Evolutionary conservation across 257 asterid species (phyloP), one percentile per base, ranked within the genome.

Genomic region (Vinca minor): DNA sequence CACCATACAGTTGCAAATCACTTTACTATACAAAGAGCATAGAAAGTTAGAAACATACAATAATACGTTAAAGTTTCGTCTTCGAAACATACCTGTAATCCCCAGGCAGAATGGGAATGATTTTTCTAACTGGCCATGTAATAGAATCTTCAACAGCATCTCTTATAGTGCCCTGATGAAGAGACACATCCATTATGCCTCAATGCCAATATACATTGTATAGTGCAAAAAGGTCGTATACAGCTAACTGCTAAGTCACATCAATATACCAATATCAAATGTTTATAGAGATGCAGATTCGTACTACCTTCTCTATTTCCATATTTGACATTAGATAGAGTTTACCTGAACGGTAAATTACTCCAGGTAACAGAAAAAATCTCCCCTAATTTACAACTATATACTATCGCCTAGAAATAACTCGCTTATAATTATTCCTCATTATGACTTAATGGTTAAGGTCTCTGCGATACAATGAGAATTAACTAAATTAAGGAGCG

Each of bases 121-220:
- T 72, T 62, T 78, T 71, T 15, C 83, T 75, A 39, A 75, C 77
- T 47, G 83, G 83, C 83, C 83, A 78, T 2, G 76, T 74, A 11
- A 78, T 74, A 25, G 80, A 74, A 52, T 78, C 83, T 69, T 78
- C 83, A 50, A 78, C 63, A 41, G 83, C 80, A 2, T 78, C 80
- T 65, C 68, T 55, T 59, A 78, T 78, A 1, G 72, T 74, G 66
- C 73, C 75, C 83, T 78, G 73, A 47, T 28, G 56, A 66, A 34
- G 46, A 49, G 8, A 48, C 36, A 56, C 42, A 56, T 5, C 42
- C 9, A 4, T 50, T 23, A 50, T 10, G 57, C 6, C 31, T 61
- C n/a, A 14, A 39, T 23, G 3, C 8, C 31, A 0, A 34, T n/a
- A 29, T 4, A 29, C 67, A 45, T 34, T 1, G 59, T 32, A 47